Conservation (phyloP, 108 stramenopile genomes). For the Pseudonitzschia pungens region DNA sequence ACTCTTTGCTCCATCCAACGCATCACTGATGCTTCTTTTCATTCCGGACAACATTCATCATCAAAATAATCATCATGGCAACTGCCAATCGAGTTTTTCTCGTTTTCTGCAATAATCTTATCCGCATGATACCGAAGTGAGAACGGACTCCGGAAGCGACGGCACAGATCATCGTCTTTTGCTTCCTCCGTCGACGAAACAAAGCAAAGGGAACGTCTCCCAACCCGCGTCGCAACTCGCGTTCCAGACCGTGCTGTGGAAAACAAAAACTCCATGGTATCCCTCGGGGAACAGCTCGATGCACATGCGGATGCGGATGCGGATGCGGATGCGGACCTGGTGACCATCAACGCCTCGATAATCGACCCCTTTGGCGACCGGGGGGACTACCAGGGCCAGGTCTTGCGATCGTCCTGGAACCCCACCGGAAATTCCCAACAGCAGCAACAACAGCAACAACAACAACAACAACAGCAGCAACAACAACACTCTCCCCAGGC, state of each 20-base stretch:
- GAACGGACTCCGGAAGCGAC: background rate
- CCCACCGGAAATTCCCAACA: background rate
- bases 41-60: no score
- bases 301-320: background rate
- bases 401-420: background rate
- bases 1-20: background rate
- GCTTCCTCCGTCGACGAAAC: background rate
- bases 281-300: constrained; percentile 1
- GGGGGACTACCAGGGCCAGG: constrained; percentile 7
- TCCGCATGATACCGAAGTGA: no score
- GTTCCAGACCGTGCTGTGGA: constrained; percentile 7
- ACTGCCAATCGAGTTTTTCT: no score
- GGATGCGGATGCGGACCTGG: no score
- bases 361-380: constrained; percentile 14
- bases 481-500: background rate
- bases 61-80: no score
- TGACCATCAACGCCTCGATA: background rate
- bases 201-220: constrained; percentile 15
- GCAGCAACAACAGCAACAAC: no score
- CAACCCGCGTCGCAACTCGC: constrained; percentile 17
- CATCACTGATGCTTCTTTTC: no score
- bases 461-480: background rate
- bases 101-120: background rate
- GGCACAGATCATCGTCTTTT: no score
- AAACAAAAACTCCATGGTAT: background rate